Evolutionary conservation across 2,329 filamentous ascomycete genomes (phyloP).

Genomic region (Botrytis fragariae): DNA sequence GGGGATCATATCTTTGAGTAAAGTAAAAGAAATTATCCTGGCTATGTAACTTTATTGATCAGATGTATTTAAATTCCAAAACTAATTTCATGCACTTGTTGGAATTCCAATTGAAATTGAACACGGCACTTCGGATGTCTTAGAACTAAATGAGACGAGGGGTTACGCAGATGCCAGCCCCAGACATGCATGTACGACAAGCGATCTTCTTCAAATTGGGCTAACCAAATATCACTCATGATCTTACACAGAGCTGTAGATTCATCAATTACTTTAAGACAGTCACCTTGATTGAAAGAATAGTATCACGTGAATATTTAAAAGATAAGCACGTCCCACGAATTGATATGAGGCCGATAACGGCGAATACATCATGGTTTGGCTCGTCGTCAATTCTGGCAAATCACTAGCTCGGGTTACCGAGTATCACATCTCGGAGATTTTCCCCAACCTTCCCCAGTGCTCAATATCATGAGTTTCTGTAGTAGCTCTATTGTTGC

Average conservation of each 20-base stretch:
- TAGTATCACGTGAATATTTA: background rate
- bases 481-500: background rate
- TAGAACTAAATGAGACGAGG: background rate
- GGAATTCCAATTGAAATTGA: background rate
- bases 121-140: background rate
- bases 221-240: background rate
- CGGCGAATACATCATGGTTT: background rate
- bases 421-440: background rate
- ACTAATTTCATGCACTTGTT: background rate
- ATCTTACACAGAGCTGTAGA: background rate
- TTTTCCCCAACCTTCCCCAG: slow-evolving; percentile 3
- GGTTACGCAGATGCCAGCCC: background rate
- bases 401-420: background rate
- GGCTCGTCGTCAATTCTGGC: slow-evolving; percentile 7
- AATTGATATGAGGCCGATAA: background rate
- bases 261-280: background rate
- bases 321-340: background rate
- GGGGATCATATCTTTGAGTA: background rate
- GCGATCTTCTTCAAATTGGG: background rate
- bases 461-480: background rate
- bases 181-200: background rate
- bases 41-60: background rate
- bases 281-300: background rate
- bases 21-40: background rate
- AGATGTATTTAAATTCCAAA: background rate